Conservation (phyloP, 2,329 filamentous ascomycete genomes). For the Arthroderma sp. region DNA sequence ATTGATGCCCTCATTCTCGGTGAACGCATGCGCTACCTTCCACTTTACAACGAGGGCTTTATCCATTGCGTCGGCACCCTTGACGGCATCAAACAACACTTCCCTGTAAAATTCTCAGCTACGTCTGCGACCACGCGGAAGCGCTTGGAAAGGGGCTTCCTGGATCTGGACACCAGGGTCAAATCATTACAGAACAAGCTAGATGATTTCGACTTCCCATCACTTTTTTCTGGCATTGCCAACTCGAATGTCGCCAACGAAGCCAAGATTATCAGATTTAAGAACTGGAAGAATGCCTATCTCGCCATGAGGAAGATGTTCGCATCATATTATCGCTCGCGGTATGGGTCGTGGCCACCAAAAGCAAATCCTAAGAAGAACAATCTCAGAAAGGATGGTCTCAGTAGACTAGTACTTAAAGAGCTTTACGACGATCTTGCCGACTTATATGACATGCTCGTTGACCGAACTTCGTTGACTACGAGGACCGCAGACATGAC, state of each 20-base stretch:
- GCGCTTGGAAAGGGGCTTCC: conserved; percentile 65
- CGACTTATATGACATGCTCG: conserved; percentile 74
- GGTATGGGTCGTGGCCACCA: conserved; percentile 72
- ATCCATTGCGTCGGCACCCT: conserved; percentile 80
- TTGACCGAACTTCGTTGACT: conserved; percentile 65
- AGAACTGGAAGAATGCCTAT: conserved; percentile 67
- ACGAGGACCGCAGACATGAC: conserved; percentile 62
- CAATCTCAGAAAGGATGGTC: conserved; percentile 66
- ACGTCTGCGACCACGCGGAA: conserved; percentile 60
- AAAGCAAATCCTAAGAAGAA: conserved; percentile 90
- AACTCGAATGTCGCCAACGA: conserved; percentile 68
- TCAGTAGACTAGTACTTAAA: conserved; percentile 71
- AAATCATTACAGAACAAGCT: conserved; percentile 58
- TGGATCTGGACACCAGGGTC: conserved; percentile 64
- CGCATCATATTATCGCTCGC: conserved; percentile 53
- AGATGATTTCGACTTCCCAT: conserved; percentile 83
- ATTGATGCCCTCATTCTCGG: conserved; percentile 80
- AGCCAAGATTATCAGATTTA: conserved; percentile 67
- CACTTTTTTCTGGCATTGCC: conserved; percentile 75
- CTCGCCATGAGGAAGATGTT: conserved; percentile 60
- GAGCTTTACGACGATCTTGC: conserved; percentile 78
- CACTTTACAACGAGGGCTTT: conserved; percentile 83
- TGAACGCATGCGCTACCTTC: conserved; percentile 68
- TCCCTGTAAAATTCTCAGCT: conserved; percentile 54
- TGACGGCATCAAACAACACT: conserved; percentile 55